phyloP scores from a whole-genome alignment of 176 grass and related monocot species.

The Pontederia paniculata region DNA sequence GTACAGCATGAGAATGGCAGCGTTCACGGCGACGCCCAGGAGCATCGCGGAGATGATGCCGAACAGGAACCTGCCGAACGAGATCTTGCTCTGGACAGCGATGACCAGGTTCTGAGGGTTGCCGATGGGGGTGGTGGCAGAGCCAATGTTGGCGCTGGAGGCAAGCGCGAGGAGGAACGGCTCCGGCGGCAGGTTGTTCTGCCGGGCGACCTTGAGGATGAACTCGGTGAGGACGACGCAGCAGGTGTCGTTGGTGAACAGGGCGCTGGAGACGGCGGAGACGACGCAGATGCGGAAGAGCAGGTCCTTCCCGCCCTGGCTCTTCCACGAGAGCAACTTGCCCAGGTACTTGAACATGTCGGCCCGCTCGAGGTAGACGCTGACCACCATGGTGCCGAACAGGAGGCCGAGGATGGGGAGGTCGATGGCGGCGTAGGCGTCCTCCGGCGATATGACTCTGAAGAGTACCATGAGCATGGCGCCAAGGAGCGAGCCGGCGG shows the following conservation, averaged over 20 bases:
- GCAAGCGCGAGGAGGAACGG: slow-evolving; percentile 69
- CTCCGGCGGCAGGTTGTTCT: slow-evolving; percentile 78
- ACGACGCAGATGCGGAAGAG: slow-evolving; percentile 62
- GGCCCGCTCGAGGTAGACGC: slow-evolving; percentile 82
- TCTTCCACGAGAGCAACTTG: slow-evolving; percentile 47
- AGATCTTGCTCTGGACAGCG: slow-evolving; percentile 69
- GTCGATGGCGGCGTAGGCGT: slow-evolving; percentile 79
- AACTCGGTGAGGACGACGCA: slow-evolving; percentile 72
- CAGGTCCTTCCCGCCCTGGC: slow-evolving; percentile 68
- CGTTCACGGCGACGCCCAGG: slow-evolving; percentile 45
- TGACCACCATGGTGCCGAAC: slow-evolving; percentile 93
- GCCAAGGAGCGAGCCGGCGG: slow-evolving; percentile 73
- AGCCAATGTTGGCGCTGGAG: slow-evolving; percentile 78
- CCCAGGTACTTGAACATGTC: slow-evolving; percentile 89
- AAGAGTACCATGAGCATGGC: slow-evolving; percentile 91
- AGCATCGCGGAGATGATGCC: slow-evolving; percentile 70
- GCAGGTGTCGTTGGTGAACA: slow-evolving; percentile 98
- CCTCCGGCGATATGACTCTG: slow-evolving; percentile 56
- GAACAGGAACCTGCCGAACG: slow-evolving; percentile 51
- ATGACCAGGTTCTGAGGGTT: slow-evolving; percentile 98
- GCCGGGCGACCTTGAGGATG: slow-evolving; percentile 84
- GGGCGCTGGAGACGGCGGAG: slow-evolving; percentile 61
- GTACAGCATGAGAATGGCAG: slow-evolving; percentile 46
- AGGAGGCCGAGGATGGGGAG: slow-evolving; percentile 84
- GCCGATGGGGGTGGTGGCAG: slow-evolving; percentile 71